Percentiles rank a stretch among this genome's conserved stretches.
These are phyloP conservation scores for Rubus parviflorus DNA, from an alignment of 306 rosid species.

Conservation along the genomic window DNA sequence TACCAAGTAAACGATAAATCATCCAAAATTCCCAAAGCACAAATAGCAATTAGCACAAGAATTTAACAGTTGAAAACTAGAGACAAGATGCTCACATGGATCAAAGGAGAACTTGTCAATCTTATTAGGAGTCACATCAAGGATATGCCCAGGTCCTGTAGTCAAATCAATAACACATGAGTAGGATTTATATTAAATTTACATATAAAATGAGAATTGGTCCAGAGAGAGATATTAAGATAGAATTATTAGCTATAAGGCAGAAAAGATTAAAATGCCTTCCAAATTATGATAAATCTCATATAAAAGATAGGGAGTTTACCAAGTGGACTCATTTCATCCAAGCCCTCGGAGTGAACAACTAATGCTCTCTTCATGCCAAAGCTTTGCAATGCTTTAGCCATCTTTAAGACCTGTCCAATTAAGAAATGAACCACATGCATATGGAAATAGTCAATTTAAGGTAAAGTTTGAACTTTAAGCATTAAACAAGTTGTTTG, in stretches of 20 bases:
- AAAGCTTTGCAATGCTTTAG: slow-evolving; percentile 69
- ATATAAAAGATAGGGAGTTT: slow-evolving; percentile 26
- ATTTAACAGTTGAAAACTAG: slow-evolving; percentile 21
- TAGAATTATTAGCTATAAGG: background rate
- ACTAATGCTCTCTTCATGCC: slow-evolving; percentile 95
- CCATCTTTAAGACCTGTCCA: slow-evolving; percentile 84
- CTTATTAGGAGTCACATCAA: slow-evolving; percentile 74
- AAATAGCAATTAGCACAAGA: background rate
- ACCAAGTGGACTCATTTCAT: slow-evolving; percentile 98
- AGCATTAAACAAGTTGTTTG: too few species aligned
- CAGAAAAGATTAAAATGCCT: background rate
- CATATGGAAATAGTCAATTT: background rate
- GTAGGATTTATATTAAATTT: background rate
- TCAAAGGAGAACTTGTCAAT: slow-evolving; percentile 75
- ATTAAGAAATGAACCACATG: slow-evolving; percentile 19
- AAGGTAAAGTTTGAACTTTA: background rate
- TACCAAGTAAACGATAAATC: background rate
- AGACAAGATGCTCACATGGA: slow-evolving; percentile 66
- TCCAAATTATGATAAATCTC: slow-evolving; percentile 16
- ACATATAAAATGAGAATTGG: background rate
- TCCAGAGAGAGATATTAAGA: background rate
- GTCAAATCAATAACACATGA: slow-evolving; percentile 6
- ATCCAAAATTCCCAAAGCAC: background rate
- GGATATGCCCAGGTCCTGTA: slow-evolving; percentile 87
- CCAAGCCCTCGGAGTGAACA: slow-evolving; percentile 95